Base-by-base conservation (phyloP, 225 moss, liverwort and hornwort genomes). In the Thuidium tamariscinum region DNA sequence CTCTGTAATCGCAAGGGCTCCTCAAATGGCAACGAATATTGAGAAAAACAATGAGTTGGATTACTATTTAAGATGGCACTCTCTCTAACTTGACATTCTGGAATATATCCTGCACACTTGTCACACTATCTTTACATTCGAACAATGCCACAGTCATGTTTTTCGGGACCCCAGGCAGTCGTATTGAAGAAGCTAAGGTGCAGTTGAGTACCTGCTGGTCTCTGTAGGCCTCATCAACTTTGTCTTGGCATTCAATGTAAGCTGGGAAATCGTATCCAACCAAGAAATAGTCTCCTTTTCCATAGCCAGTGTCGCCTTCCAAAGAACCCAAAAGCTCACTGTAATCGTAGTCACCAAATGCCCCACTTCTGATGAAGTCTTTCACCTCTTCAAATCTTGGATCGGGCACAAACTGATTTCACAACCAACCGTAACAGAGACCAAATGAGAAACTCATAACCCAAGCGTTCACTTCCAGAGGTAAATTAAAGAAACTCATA, bases 241-340 rank as follows among this genome's bases (percentile, higher is more conserved):
- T 91, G 61, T 98, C 98, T 87, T 97, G 97, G 66, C 95, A 96
- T 83, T 96, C 95, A 30, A 98, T 84, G 68, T 96, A 98, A 36
- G 97, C 90, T 18, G 96, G 95, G 60, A 99, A 99, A 87, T 99
- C 98, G 62, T 99, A 95, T 26, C 95, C 98, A 64, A 99, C 96
- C 85, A 99, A 83, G 82, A 99, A 97, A 85, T 97, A 99, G 92
- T 99, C 98, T 80, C 91, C 98, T 83, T 88, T 87, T 46, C 98
- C 98, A 83, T 89, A 96, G 44, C 97, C 95, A 52, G 88, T 90
- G 79, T 96, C 92, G 54, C 98, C 98, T 89, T 99, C 97, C 34
- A 99, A 86, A 29, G 97, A 92, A 36, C 92, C 88, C 75, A 98
- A 74, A 65, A 99, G 89, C 83, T 94, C 95, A 51, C 44, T 83